Evolutionary conservation across 768 basidiomycete species (phyloP), one percentile per base, ranked within the genome.

Genomic region (Pluteus cervinus): DNA sequence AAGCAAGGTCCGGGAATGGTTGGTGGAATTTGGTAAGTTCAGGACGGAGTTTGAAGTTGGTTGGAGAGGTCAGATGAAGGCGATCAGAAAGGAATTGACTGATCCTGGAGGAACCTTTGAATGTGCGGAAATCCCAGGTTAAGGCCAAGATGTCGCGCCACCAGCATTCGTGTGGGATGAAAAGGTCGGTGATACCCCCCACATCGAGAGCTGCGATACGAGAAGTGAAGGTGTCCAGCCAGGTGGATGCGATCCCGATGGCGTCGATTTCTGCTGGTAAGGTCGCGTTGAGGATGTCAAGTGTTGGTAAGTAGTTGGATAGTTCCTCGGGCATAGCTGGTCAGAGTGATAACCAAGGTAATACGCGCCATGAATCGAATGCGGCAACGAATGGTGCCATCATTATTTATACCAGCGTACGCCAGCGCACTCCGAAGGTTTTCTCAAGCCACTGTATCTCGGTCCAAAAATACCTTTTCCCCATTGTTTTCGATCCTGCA

Each of bases 41-140:
- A 5, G 46, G 46, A 24, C 37, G 47, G 14, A 61, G 42, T 1
- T 51, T 55, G 37, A 64, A 47, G 14, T 36, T 63, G 58, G 30
- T 52, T 41, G 22, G 58, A 29, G 35, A 63, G 1, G 41, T 32
- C 2, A 29, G 26, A 1, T 56, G 39, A n/a, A 73, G 57, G 24
- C 64, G 65, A 23, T 65, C 63, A 1, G 42, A 42, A 26, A 76
- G 57, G 44, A 76, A 63, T 15, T 44, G 38, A 11, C 35, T 54
- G 40, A 74, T 66, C 24, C 57, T 48, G 20, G 55, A 23, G 21
- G 45, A 44, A 2, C 64, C 59, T 3, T 56, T 52, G 45, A 75
- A 62, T 1, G 73, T 66, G 5, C 70, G 63, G 40, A 77, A 61
- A 44, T 69, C 59, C 65, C 68, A 73, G 3, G 76, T 76, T 32